phyloP scores from a whole-genome alignment of 1,139 yeast species.

The Suhomyces bolitotheri region DNA sequence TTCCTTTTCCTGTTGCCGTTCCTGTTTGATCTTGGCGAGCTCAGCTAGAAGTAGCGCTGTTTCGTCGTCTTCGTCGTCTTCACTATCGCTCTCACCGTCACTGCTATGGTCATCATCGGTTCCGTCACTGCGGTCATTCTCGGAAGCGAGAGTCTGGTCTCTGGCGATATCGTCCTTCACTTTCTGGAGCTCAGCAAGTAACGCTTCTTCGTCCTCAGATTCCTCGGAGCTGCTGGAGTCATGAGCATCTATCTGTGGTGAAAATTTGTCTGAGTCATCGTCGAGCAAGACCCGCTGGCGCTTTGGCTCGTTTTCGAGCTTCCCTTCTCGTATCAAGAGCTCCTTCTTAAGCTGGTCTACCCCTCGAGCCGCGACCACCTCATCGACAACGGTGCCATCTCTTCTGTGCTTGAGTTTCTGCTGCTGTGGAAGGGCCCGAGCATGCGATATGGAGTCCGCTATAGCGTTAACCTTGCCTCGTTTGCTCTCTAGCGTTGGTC shows the following conservation, averaged over 20 bases:
- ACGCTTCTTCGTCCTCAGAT: slow-evolving; percentile 10
- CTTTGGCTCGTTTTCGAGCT: slow-evolving; percentile 1
- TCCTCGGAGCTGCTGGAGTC: background rate
- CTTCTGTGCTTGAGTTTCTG: slow-evolving; percentile 61
- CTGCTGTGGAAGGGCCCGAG: slow-evolving; percentile 72
- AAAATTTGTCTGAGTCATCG: background rate
- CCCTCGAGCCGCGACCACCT: slow-evolving; percentile 11
- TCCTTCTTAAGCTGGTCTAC: slow-evolving; percentile 23
- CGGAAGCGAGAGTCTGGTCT: slow-evolving; percentile 10
- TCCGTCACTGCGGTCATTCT: background rate
- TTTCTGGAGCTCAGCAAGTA: slow-evolving; percentile 14
- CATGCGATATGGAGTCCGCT: slow-evolving; percentile 55
- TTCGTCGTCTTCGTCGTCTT: slow-evolving; percentile 25
- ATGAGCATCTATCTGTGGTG: slow-evolving; percentile 1
- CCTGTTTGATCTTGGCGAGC: slow-evolving; percentile 51
- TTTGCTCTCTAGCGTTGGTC: slow-evolving; percentile 88
- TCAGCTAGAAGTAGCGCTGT: slow-evolving; percentile 50
- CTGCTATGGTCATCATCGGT: slow-evolving; percentile 5
- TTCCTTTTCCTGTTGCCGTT: slow-evolving; percentile 39
- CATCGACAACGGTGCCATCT: slow-evolving; percentile 19
- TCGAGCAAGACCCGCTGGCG: slow-evolving; percentile 1
- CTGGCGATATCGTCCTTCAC: slow-evolving; percentile 8
- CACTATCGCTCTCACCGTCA: background rate
- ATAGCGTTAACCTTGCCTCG: slow-evolving; percentile 58
- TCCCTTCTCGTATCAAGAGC: slow-evolving; percentile 23